Evolutionary conservation across 805 yeast species (phyloP), one percentile per base, ranked within the genome.

Genomic region (Metschnikowia matae): DNA sequence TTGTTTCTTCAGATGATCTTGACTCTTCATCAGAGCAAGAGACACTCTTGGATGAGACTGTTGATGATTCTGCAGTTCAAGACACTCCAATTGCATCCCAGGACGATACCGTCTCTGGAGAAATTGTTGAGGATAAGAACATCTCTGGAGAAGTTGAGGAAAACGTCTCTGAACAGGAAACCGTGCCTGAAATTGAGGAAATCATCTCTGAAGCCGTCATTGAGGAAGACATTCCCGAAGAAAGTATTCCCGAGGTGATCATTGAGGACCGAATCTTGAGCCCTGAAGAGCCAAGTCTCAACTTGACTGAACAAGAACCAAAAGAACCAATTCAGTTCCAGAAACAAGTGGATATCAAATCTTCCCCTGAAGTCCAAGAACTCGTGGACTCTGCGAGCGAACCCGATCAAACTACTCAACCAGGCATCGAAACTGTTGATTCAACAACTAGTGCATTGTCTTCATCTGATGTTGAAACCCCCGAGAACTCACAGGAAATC

Each of bases 71-170:
- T n/a, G 21, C 15, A n/a, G 15, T 33, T 33, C 36, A 20, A 20
- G 45, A 33, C 10, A 20, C 4, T 7, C 14, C 21, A n/a, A 33
- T 33, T 32, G n/a, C 37, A 42, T 20, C 31, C 31, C 38, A 42
- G 37, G 45, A 20, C 38, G 38, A 32, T n/a, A 15, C n/a, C 18
- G 31, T 42, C 45, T 42, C 38, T 42, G 45, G 34, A 32, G n/a
- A n/a, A 20, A 32, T 15, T n/a, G 15, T 33, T 15, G 45, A 42
- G n/a, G 38, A 41, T 7, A 26, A 26, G 11, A 26, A 26, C 13
- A 26, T 26, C 4, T 26, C 29, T 26, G 29, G 5, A 26, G 29
- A 26, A 26, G 29, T 26, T 26, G 29, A 26, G 29, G 29, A 26
- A 26, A 1, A 26, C 11, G 29, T 26, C 29, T 26, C 29, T 8